These are phyloP conservation scores for Volvox reticuliferus DNA, from an alignment of 139 green algal genomes.

Conservation along the genomic window DNA sequence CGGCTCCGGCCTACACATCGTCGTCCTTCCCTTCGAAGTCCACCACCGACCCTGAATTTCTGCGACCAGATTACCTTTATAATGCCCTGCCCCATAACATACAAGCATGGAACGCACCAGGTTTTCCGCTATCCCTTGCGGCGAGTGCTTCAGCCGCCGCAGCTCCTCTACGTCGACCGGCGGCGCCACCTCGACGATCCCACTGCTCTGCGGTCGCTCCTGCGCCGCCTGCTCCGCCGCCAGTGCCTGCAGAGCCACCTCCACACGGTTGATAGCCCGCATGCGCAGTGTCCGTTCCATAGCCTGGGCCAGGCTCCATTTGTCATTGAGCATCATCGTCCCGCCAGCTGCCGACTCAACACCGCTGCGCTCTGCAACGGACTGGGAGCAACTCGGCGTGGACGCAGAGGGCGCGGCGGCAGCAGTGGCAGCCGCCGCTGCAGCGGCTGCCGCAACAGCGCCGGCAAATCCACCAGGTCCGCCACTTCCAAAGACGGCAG, in stretches of 20 bases:
- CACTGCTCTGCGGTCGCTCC: neutral
- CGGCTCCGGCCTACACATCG: too few relatives aligned
- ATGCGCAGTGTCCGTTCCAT: slow-evolving; percentile 31
- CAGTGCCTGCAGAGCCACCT: slow-evolving; percentile 16
- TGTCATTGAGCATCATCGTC: neutral
- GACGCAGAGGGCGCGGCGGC: neutral
- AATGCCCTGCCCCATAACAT: too few relatives aligned
- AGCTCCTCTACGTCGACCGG: slow-evolving; percentile 32
- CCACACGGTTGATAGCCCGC: slow-evolving; percentile 9
- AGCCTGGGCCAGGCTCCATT: slow-evolving; percentile 7
- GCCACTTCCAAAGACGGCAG: neutral
- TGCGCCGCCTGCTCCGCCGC: neutral
- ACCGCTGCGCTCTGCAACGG: neutral
- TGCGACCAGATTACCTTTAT: too few relatives aligned
- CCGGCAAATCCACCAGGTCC: neutral
- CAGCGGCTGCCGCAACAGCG: neutral
- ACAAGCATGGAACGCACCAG: neutral
- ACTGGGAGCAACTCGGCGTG: too few relatives aligned
- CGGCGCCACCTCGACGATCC: neutral
- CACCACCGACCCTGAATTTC: too few relatives aligned
- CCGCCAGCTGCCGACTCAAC: neutral
- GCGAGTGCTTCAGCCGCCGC: slow-evolving; percentile 9
- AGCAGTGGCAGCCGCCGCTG: neutral
- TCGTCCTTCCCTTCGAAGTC: too few relatives aligned
- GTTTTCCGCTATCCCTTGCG: neutral